These are phyloP conservation scores for Davidsoniella australis DNA, from an alignment of 2,329 filamentous ascomycete species.

Conservation along the genomic window DNA sequence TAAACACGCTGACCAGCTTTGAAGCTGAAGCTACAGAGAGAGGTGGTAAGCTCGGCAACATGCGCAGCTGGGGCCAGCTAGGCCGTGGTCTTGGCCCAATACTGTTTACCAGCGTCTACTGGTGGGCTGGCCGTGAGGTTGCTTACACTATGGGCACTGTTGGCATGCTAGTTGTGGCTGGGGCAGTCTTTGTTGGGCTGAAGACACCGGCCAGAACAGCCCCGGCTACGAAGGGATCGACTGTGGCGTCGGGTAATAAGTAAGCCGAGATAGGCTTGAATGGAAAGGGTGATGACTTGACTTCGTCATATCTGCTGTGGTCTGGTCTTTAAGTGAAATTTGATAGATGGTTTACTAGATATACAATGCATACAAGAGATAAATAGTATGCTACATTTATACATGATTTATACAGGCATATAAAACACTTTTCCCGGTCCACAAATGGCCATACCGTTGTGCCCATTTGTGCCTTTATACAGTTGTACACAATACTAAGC, in stretches of 20 bases:
- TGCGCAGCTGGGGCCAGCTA: constrained; percentile 70
- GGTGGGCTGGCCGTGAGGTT: constrained; percentile 84
- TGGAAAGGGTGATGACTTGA: background rate
- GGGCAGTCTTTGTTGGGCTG: constrained; percentile 52
- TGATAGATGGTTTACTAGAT: too few relatives aligned
- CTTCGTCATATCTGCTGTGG: too few relatives aligned
- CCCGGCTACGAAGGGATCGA: too few relatives aligned
- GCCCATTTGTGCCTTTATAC: too few relatives aligned
- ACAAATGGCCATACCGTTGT: too few relatives aligned
- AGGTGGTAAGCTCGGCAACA: constrained; percentile 69
- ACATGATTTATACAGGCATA: too few relatives aligned
- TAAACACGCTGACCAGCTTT: constrained; percentile 84
- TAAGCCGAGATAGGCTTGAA: background rate
- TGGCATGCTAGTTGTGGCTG: constrained; percentile 60
- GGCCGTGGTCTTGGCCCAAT: constrained; percentile 76
- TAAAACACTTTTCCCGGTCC: too few relatives aligned
- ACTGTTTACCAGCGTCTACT: constrained; percentile 87
- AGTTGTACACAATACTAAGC: too few relatives aligned
- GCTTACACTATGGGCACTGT: constrained; percentile 69
- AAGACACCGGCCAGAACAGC: constrained; percentile 35
- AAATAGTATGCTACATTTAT: too few relatives aligned
- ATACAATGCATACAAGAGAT: too few relatives aligned
- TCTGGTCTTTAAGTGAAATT: too few relatives aligned
- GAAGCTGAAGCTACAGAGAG: constrained; percentile 67
- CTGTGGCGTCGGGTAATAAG: background rate